These are phyloP conservation scores for Purshia tridentata DNA, from an alignment of 306 rosid genomes.

Conservation along the genomic window DNA sequence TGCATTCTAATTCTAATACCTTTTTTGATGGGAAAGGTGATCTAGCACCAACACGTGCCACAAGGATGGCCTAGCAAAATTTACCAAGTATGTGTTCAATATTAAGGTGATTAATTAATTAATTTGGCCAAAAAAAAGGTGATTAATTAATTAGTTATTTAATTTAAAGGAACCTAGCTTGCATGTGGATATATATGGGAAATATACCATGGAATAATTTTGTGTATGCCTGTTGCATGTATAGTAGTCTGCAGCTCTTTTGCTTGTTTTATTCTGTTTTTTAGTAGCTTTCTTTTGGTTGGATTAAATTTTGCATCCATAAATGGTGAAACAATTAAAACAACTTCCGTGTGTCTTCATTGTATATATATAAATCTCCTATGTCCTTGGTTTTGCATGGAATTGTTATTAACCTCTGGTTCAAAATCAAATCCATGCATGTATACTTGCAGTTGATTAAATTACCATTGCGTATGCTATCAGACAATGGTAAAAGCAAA, in stretches of 20 bases:
- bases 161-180: too few species aligned
- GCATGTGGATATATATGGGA: background rate
- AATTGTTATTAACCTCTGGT: too few species aligned
- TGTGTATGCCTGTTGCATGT: background rate
- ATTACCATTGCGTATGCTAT: too few species aligned
- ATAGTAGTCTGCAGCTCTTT: conserved; percentile 14
- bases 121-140: too few species aligned
- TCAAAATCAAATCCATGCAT: too few species aligned
- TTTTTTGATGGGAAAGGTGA: too few species aligned
- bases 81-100: background rate
- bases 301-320: background rate
- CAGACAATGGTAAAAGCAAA: too few species aligned
- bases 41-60: background rate
- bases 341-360: background rate
- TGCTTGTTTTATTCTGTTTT: conserved; percentile 19
- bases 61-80: background rate
- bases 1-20: background rate
- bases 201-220: background rate
- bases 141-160: too few species aligned
- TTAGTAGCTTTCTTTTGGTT: conserved; percentile 12
- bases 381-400: too few species aligned
- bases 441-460: too few species aligned
- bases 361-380: too few species aligned
- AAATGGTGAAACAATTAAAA: conserved; percentile 3
- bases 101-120: too few species aligned